Evolutionary conservation across 257 asterid genomes (phyloP).

Genomic region (Ilex asprella): DNA sequence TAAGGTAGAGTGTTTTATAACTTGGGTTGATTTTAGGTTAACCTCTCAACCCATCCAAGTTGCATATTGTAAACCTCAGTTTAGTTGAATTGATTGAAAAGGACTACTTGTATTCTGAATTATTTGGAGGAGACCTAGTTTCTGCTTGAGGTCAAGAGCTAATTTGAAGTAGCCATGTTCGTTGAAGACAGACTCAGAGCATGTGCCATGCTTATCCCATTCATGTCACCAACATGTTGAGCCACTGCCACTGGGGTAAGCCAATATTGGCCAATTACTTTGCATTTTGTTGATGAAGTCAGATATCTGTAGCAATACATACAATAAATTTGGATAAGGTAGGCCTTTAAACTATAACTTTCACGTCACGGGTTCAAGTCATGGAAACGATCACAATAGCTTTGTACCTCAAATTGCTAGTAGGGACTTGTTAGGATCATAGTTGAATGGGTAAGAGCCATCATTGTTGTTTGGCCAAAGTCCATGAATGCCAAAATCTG

Average conservation of each 20-base stretch:
- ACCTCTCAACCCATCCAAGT: neutral
- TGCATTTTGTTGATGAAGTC: conserved; percentile 67
- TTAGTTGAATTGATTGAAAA: neutral
- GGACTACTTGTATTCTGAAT: conserved; percentile 46
- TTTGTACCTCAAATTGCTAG: conserved; percentile 50
- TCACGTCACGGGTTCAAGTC: neutral
- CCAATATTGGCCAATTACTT: conserved; percentile 55
- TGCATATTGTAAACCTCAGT: too few species aligned
- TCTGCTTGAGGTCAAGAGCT: conserved; percentile 49
- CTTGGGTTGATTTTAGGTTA: too few species aligned
- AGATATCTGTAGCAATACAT: conserved; percentile 31
- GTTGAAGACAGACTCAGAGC: conserved; percentile 45
- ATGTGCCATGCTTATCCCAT: conserved; percentile 82
- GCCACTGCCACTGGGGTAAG: conserved; percentile 73
- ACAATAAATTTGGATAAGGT: neutral
- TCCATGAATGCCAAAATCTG: conserved; percentile 78
- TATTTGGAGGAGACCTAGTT: conserved; percentile 41
- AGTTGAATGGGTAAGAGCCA: conserved; percentile 74
- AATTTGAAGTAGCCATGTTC: conserved; percentile 54
- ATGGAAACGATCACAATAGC: neutral
- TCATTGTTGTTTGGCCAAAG: conserved; percentile 68
- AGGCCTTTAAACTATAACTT: neutral
- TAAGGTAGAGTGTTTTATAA: too few species aligned
- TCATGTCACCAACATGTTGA: conserved; percentile 71
- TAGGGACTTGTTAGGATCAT: conserved; percentile 50